Evolutionary conservation across 257 asterid genomes (phyloP).

Genomic region (Avicennia marina): DNA sequence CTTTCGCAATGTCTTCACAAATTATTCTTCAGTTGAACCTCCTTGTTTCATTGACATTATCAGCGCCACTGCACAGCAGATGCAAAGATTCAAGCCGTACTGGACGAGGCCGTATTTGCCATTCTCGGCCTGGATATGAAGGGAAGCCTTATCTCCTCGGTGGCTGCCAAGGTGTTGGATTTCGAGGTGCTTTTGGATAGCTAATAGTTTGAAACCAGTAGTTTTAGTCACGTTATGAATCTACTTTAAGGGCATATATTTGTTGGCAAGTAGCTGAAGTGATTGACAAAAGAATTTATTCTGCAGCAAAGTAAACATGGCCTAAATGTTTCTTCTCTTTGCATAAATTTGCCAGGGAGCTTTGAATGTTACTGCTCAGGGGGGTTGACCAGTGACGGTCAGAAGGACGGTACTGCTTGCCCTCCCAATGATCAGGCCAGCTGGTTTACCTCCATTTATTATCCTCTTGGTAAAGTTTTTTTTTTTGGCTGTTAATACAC

Average conservation of each 20-base stretch:
- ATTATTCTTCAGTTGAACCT: not conserved
- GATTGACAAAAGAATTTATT: not conserved
- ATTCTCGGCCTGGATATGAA: not conserved
- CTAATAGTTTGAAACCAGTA: too few species aligned
- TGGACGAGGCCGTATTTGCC: not conserved
- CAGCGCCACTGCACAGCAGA: not conserved
- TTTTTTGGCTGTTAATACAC: too few species aligned
- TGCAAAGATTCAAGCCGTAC: not conserved
- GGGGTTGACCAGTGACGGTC: conserved; percentile 3
- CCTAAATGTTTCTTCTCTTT: too few species aligned
- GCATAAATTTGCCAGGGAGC: conserved; percentile 1
- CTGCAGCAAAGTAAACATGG: too few species aligned
- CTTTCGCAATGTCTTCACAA: not conserved
- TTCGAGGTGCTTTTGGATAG: too few species aligned
- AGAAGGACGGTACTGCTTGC: not conserved
- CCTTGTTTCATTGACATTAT: not conserved
- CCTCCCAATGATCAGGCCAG: not conserved
- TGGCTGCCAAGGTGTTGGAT: conserved; percentile 11
- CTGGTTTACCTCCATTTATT: not conserved
- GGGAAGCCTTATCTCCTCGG: conserved; percentile 4
- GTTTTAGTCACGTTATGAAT: too few species aligned
- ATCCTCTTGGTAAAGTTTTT: conserved; percentile 1
- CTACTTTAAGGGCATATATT: too few species aligned
- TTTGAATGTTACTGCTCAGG: not conserved
- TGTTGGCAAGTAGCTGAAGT: too few species aligned